Percentiles rank a stretch among this genome's conserved stretches.
These are phyloP conservation scores for Scheffersomyces titani DNA, from an alignment of 1,139 yeast species.

Conservation along the genomic window DNA sequence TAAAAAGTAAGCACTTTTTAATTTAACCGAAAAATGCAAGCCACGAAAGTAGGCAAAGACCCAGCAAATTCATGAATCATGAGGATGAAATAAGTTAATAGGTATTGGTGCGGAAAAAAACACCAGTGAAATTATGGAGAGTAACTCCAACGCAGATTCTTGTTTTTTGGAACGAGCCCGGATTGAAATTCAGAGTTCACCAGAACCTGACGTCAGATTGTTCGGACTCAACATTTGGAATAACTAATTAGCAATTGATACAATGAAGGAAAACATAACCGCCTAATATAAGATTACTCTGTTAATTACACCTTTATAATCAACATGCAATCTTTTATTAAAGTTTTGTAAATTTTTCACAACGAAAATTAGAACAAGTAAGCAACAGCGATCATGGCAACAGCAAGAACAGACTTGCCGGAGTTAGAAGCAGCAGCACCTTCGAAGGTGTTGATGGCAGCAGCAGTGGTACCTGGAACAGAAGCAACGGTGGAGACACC, in stretches of 20 bases:
- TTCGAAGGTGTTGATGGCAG: constrained; percentile 3
- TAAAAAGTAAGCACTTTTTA: not conserved
- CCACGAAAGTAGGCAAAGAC: not conserved
- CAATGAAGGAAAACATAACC: not conserved
- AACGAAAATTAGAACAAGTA: constrained; percentile 19
- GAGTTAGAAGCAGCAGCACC: constrained; percentile 13
- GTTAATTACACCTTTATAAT: not conserved
- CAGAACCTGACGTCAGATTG: not conserved
- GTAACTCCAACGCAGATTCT: not conserved
- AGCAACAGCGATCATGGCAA: constrained; percentile 24
- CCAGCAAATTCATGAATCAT: not conserved
- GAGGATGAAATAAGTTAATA: not conserved
- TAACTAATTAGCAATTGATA: not conserved
- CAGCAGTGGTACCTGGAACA: constrained; percentile 2
- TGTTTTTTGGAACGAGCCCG: not conserved
- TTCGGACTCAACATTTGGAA: not conserved
- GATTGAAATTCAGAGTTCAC: not conserved
- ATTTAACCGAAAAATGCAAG: not conserved
- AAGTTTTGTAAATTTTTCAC: not conserved
- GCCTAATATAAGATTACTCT: not conserved
- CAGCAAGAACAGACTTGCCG: constrained; percentile 19
- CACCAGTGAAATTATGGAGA: not conserved
- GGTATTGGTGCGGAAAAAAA: not conserved
- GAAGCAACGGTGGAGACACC: constrained; percentile 3
- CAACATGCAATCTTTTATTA: not conserved